Conservation (phyloP, 2,329 filamentous ascomycete genomes). For the Pseudogymnoascus sp. region DNA sequence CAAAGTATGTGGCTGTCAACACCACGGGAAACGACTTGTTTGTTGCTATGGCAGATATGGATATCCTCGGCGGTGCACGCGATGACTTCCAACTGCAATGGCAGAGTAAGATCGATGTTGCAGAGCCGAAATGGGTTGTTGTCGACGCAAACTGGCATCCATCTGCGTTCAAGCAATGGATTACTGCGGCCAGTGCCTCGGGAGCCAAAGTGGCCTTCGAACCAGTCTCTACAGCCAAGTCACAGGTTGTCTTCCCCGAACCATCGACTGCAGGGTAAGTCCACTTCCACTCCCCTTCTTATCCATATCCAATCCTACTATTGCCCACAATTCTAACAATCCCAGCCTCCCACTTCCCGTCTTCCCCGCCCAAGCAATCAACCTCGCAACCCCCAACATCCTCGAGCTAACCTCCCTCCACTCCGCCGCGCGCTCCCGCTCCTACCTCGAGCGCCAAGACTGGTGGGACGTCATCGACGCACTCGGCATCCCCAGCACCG, state of each 20-base stretch:
- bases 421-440: constrained; percentile 43
- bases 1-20: constrained; percentile 89
- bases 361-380: constrained; percentile 58
- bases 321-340: not conserved
- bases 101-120: constrained; percentile 49
- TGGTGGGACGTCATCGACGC: constrained; percentile 81
- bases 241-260: constrained; percentile 56
- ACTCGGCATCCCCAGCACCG: constrained; percentile 62
- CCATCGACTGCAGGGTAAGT: constrained; percentile 5
- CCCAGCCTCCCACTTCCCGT: constrained; percentile 19
- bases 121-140: constrained; percentile 67
- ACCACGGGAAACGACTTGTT: constrained; percentile 74
- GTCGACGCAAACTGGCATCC: constrained; percentile 83
- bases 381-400: constrained; percentile 75
- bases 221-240: constrained; percentile 79
- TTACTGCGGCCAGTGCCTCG: constrained; percentile 51
- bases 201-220: constrained; percentile 67
- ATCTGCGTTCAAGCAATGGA: constrained; percentile 58
- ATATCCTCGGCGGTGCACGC: constrained; percentile 40
- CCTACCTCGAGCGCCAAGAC: constrained; percentile 58
- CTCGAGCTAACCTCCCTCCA: constrained; percentile 79
- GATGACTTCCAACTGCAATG: constrained; percentile 49
- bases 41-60: constrained; percentile 95
- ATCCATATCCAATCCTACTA: not conserved
- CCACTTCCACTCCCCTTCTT: too few species aligned